Base-by-base conservation (phyloP, 139 green algal genomes). In the Chlamydomonas eustigma region DNA sequence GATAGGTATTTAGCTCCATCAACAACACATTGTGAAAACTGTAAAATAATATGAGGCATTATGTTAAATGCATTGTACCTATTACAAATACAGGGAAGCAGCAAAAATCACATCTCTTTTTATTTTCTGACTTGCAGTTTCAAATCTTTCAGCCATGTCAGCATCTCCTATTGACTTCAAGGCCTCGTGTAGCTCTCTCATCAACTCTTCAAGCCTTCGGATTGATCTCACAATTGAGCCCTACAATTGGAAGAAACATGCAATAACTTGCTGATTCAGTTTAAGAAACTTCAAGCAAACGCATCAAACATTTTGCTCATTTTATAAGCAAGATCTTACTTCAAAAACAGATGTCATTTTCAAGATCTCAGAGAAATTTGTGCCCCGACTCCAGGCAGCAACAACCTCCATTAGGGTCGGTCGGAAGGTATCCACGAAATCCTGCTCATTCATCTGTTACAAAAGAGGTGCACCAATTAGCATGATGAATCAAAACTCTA, bases 171-270 rank as follows among this genome's bases (percentile, higher is more conserved):
- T 95, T 94, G 8, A 95, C 83, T 37, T 90, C 87, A 51, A 66
- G 38, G 93, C 95, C 0, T 52, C 44, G 4, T 86, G 73, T 74
- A 99, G 76, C 78, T 98, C 86, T 38, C 85, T 74, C 85, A 98
- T 88, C 18, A 99, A 84, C 85, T 99, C 95, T 71, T 97, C 88
- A 39, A 99, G 77, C 1, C 96, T 79, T 22, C 94, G 84, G 24
- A 89, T 88, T 4, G 86, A 88, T 1, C 96, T 85, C 5, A 99
- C 90, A 72, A 98, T 89, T 71, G 72, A 91, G 22, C 96, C 96
- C 83, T 99, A 94, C 78, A 97, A 98, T n/a, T n/a, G n/a, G n/a
- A n/a, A n/a, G 0, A 97, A 83, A 72, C 97, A 91, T 25, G 93
- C 77, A 63, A 18, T 63, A 63, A 63, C 50, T 24, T 18, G 24